Evolutionary conservation across 2,329 filamentous ascomycete species (phyloP).

Genomic region (Diplodia seriata): DNA sequence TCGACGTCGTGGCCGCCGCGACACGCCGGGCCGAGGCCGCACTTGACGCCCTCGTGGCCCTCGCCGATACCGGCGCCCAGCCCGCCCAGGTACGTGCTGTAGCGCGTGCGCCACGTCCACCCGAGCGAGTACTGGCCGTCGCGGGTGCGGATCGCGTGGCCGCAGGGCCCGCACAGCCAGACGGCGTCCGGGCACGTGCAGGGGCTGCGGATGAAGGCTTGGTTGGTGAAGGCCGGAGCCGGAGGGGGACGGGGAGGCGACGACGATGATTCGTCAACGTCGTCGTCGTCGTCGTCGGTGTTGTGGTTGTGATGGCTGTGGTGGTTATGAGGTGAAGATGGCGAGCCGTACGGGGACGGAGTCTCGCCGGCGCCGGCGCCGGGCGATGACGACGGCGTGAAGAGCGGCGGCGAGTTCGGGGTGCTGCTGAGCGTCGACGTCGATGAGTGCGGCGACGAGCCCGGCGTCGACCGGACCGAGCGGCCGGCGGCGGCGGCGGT

Average conservation of each 20-base stretch:
- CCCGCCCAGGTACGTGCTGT: slow-evolving; percentile 77
- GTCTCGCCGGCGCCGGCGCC: neutral
- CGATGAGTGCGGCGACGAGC: slow-evolving; percentile 35
- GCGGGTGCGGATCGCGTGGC: slow-evolving; percentile 68
- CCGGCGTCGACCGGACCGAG: slow-evolving; percentile 9
- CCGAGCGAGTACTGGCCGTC: slow-evolving; percentile 69
- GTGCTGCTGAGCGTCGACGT: slow-evolving; percentile 39
- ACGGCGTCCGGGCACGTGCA: slow-evolving; percentile 69
- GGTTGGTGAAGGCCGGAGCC: slow-evolving; percentile 51
- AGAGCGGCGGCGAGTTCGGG: slow-evolving; percentile 30
- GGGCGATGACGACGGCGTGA: slow-evolving; percentile 20
- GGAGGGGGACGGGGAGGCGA: too few relatives aligned
- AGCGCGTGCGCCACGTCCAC: slow-evolving; percentile 89
- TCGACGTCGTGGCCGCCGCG: slow-evolving; percentile 79
- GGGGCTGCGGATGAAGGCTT: slow-evolving; percentile 59
- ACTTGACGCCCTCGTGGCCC: slow-evolving; percentile 85
- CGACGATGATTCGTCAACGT: too few relatives aligned
- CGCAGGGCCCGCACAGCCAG: slow-evolving; percentile 88
- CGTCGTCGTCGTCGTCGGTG: neutral
- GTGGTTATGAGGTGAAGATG: slow-evolving; percentile 8
- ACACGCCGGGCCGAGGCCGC: slow-evolving; percentile 78
- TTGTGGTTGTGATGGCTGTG: neutral
- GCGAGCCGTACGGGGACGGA: neutral
- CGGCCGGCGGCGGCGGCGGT: neutral
- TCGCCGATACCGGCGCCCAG: slow-evolving; percentile 88